Base-by-base conservation (phyloP, 495 filamentous ascomycete species). In the Penicillium soppii region DNA sequence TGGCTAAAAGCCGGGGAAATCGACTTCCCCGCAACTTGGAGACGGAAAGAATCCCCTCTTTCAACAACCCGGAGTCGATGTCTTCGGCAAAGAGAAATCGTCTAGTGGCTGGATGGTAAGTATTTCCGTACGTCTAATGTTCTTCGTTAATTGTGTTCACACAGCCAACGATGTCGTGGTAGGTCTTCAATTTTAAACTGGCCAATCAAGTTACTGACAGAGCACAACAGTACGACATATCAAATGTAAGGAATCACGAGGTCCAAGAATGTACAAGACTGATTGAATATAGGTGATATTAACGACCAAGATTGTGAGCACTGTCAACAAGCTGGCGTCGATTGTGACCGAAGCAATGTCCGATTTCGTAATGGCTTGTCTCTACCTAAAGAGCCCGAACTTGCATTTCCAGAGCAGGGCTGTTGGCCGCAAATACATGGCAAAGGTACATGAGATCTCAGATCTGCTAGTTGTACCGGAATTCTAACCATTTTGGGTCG, bases 341-440 rank as follows among this genome's bases (percentile, higher is more conserved):
- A 53, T 25, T 68, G 65, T 45, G 53, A 61, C 23, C 43, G 65
- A 44, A 54, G 52, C 25, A 59, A 59, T 35, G 41, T 65, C 19
- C 55, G 65, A 19, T 68, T 68, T 33, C 59, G 62, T 5, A 39
- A 58, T 32, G 60, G 60, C 1, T 17, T 63, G 1, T 48, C 39
- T 27, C 23, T 63, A 5, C 25, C 47, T 26, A 44, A 53, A 10
- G 53, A 58, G 7, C 22, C 23, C 3, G 51, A 55, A 7, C 22
- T 30, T 43, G 56, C 53, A 36, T 63, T 66, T 43, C 53, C 57
- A 8, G 55, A 52, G 8, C 42, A 45, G 29, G 10, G 27, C 5
- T 35, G 17, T 35, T 68, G 65, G 65, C 53, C 57, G 16, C 50
- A 33, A 15, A 13, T 59, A 2, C 52, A 41, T 50, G 62, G 56